Base-by-base conservation (phyloP, 768 basidiomycete species). In the Lactarius pseudohatsudake region DNA sequence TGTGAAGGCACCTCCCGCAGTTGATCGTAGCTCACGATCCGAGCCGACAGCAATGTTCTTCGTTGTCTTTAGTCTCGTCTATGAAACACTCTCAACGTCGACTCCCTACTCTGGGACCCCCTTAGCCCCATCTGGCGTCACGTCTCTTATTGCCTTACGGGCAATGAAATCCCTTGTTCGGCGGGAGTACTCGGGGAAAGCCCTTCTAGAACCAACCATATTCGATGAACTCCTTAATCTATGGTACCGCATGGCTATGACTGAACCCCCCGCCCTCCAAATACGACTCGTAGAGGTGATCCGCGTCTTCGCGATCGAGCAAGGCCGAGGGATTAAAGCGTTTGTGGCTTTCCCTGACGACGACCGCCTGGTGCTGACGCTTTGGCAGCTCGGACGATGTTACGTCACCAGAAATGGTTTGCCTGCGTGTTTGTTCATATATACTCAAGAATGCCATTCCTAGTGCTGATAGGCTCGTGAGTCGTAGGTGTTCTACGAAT, bases 141-240 rank as follows among this genome's bases (percentile, higher is more conserved):
- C 61, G 30, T 78, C 85, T 8, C 79, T 87, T 11, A 75, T 85
- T 2, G 85, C 92, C 4, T 81, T 97, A 13, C 85, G 87, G 72
- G 87, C 93, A 0, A 80, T 98, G 28, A 89, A 89, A 71, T 88
- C 81, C 60, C 81, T 98, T n/a, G 87, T 97, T 4, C 79, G 83
- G 34, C 88, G 89, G 0, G 86, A 90, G 67, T 92, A 93, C 72
- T 85, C 89, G 2, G 96, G 96, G 1, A 85, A 83, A 34, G 91
- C 89, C 0, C 83, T 98, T 40, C 80, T 91, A 65, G 90, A 96
- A 45, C 87, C 89, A 2, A 82, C 87, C 0, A 85, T 93, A 32
- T 96, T 96, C 73, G 92, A 94, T 57, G 96, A 99, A 76, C 86
- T 98, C 54, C 85, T 90, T 70, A 89, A 88, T 57, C 79, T 98